These are phyloP conservation scores for Fragaria nilgerrensis DNA, from an alignment of 306 rosid genomes.

Conservation along the genomic window DNA sequence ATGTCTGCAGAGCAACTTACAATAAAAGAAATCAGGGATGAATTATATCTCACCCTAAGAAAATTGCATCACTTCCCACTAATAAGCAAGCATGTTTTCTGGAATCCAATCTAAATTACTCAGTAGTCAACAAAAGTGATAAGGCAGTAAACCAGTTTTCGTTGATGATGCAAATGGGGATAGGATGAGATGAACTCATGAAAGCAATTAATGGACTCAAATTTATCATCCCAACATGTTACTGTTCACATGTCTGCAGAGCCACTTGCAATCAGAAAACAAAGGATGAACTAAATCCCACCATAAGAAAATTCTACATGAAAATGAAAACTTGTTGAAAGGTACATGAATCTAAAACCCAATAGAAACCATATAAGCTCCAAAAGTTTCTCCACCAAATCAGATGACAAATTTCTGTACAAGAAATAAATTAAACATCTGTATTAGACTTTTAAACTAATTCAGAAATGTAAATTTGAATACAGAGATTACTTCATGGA, in stretches of 20 bases:
- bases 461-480: background rate
- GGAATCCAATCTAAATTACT: background rate
- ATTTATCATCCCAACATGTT: background rate
- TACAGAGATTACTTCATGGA: background rate
- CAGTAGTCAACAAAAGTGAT: background rate
- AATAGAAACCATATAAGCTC: background rate
- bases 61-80: constrained; percentile 3
- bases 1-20: constrained; percentile 1
- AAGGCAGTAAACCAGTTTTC: constrained; percentile 1
- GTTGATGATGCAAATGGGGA: constrained; percentile 5
- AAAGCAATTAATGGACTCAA: background rate
- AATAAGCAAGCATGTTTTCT: constrained; percentile 6
- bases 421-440: background rate
- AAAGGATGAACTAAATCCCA: background rate
- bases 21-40: background rate
- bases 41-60: background rate
- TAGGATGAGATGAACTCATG: constrained; percentile 5
- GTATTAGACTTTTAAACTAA: background rate
- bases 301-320: background rate
- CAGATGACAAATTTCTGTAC: background rate
- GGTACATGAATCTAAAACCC: background rate
- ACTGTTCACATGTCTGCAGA: constrained; percentile 4
- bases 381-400: constrained; percentile 10
- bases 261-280: background rate
- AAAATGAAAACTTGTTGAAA: background rate